Evolutionary conservation across 129 eudicot genomes (phyloP).

Genomic region (Dittrichia graveolens): DNA sequence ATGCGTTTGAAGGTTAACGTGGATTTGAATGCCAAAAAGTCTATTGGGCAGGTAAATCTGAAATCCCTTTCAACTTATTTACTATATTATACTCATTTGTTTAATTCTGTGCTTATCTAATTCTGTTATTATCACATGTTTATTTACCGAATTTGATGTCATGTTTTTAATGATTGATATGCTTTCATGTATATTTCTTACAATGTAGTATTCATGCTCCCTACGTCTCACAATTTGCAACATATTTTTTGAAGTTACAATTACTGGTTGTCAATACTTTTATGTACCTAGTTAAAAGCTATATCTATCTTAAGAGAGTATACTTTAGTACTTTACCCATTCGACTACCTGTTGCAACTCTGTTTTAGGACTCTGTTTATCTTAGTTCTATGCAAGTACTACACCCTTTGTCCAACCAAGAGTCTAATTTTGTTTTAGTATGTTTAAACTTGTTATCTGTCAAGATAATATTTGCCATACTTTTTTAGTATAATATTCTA

Average conservation of each 20-base stretch:
- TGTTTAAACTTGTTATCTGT: too few species aligned
- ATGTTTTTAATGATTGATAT: constrained; percentile 1
- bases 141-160: not conserved
- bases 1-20: constrained; percentile 52
- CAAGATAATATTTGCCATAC: too few species aligned
- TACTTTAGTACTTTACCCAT: too few species aligned
- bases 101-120: constrained; percentile 12
- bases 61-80: not conserved
- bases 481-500: too few species aligned
- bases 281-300: not conserved
- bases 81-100: not conserved
- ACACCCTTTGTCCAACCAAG: too few species aligned
- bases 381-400: not conserved
- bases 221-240: not conserved
- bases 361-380: not conserved
- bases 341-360: not conserved
- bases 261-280: not conserved
- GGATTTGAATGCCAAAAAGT: constrained; percentile 40
- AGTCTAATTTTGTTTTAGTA: too few species aligned
- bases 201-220: not conserved
- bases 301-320: too few species aligned
- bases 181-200: not conserved
- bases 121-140: not conserved
- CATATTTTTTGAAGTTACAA: not conserved
- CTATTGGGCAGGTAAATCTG: constrained; percentile 53